These are phyloP conservation scores for Aspergillus costaricaensis DNA, from an alignment of 2,329 filamentous ascomycete genomes.

Conservation along the genomic window DNA sequence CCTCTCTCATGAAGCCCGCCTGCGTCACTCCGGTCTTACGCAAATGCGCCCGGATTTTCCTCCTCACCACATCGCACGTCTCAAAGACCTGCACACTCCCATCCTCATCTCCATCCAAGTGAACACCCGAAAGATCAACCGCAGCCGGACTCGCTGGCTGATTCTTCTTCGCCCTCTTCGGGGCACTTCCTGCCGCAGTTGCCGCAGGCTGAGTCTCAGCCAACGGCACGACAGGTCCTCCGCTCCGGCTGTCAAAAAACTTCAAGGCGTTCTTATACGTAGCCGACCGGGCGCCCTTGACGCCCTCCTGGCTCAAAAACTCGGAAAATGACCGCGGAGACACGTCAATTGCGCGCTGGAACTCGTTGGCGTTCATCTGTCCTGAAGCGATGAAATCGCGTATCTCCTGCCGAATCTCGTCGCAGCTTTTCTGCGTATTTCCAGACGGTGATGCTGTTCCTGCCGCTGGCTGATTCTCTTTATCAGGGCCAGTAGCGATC, in stretches of 20 bases:
- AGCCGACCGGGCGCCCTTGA: conserved; percentile 31
- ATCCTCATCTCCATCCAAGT: conserved; percentile 51
- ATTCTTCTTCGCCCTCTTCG: conserved; percentile 4
- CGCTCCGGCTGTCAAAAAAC: conserved; percentile 56
- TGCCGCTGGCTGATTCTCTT: neutral
- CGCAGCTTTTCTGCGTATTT: conserved; percentile 22
- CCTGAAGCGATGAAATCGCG: conserved; percentile 44
- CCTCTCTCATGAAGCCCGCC: conserved; percentile 54
- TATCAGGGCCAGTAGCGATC: neutral
- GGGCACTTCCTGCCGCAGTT: neutral
- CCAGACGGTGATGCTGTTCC: neutral
- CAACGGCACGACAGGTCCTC: conserved; percentile 47
- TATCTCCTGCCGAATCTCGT: conserved; percentile 47
- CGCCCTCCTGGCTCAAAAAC: conserved; percentile 51
- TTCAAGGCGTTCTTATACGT: conserved; percentile 32
- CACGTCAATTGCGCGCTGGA: conserved; percentile 43
- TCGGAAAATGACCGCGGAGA: conserved; percentile 38
- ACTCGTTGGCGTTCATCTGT: conserved; percentile 49
- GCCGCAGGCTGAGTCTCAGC: neutral
- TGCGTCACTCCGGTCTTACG: conserved; percentile 52
- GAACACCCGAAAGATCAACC: conserved; percentile 45
- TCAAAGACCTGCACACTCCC: conserved; percentile 55
- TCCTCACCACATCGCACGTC: conserved; percentile 59
- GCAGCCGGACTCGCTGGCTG: conserved; percentile 23
- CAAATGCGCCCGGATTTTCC: conserved; percentile 58